Base-by-base conservation (phyloP, 768 basidiomycete species). In the Boletus insuetus region DNA sequence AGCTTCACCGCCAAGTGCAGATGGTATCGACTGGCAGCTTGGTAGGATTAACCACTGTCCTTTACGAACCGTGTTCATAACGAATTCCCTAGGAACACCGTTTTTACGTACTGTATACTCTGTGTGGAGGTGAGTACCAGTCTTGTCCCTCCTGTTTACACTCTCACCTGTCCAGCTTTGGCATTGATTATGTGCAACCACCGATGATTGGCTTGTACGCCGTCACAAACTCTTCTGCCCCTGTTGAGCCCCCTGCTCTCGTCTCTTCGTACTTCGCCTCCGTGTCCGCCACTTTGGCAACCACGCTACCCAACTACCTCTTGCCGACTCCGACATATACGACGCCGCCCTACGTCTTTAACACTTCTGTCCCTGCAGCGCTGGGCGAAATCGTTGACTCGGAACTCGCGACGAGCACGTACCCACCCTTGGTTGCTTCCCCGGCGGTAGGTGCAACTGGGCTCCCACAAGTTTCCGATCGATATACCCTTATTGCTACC, bases 11-110 rank as follows among this genome's bases (percentile, higher is more conserved):
- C 90, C 88, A 0, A 86, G 77, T 54, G 58, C 83, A 14, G 86
- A 91, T 68, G 90, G 87, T 14, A 79, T 92, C 49, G 90, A 92
- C 63, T 92, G 90, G 90, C 87, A 91, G 68, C 75, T 92, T 46
- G 89, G 87, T 86, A 59, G 26, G 70, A 55, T n/a, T 7, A 17
- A 12, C 4, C 11, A 16, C 13, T 31, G 1, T 3, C 43, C 14
- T 35, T 12, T 17, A 8, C 32, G 10, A 20, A 35, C 13, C 16
- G 6, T 10, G 1, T 42, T 51, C 35, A 39, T 31, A 19, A 62
- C 26, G 7, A 32, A 22, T 43, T 57, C 2, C 20, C 6, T 51
- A 86, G 86, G 87, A 20, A 68, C 80, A 1, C 77, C 85, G 0
- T 91, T 91, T 66, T 64, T 92, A 51, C 78, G 84, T 34, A 88